Percentiles rank a stretch among this genome's conserved stretches.
Conservation (phyloP, 208 protist species). For the Zelonia costaricensis region DNA sequence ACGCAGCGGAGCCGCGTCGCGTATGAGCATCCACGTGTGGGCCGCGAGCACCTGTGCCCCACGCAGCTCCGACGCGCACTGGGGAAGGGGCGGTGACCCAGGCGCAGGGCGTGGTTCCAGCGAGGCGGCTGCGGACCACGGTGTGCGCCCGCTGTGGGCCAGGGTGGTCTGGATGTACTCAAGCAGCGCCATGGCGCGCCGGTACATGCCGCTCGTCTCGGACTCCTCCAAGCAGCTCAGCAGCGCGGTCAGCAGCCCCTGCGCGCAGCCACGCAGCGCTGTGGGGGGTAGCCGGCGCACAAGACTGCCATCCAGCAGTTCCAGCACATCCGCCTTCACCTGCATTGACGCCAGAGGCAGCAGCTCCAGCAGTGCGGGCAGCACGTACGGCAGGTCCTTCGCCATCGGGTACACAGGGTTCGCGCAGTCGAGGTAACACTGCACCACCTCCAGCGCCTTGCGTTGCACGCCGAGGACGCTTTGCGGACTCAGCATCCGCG, state of each 20-base stretch:
- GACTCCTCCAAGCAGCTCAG: conserved; percentile 60
- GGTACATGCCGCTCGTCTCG: conserved; percentile 54
- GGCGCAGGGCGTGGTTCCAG: no score
- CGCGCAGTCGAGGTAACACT: conserved; percentile 25
- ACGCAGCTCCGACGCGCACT: conserved; percentile 6
- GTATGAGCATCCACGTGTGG: conserved; percentile 27
- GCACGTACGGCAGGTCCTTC: conserved; percentile 15
- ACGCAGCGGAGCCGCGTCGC: conserved; percentile 27
- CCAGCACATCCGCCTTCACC: conserved; percentile 22
- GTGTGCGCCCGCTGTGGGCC: neutral
- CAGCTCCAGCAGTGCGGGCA: conserved; percentile 23
- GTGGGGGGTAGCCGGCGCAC: conserved; percentile 23
- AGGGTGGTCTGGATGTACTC: conserved; percentile 24
- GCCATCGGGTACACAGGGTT: conserved; percentile 29
- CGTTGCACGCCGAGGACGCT: conserved; percentile 70
- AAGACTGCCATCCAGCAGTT: conserved; percentile 16
- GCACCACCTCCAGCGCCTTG: conserved; percentile 62
- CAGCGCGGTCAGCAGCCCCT: conserved; percentile 44
- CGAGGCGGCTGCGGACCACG: neutral
- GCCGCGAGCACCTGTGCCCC: conserved; percentile 33
- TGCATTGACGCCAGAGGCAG: conserved; percentile 33
- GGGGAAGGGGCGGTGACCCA: neutral
- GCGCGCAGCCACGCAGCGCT: conserved; percentile 30
- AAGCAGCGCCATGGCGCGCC: conserved; percentile 41
- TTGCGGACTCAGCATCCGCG: conserved; percentile 43